phyloP scores from a whole-genome alignment of 2,329 filamentous ascomycete genomes.

The Sphaerulina vaccinii region DNA sequence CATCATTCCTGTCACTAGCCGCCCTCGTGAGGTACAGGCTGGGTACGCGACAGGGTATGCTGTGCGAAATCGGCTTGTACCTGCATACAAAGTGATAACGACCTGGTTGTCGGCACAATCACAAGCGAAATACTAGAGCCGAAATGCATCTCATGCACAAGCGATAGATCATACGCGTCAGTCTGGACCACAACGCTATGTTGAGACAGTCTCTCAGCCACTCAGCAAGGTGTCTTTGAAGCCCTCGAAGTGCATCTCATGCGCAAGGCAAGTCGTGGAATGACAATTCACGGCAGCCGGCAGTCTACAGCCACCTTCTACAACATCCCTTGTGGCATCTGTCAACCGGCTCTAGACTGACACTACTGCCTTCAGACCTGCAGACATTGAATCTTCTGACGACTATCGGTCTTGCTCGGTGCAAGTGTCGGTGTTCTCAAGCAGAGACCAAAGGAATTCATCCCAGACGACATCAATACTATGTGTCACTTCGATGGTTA shows the following conservation, averaged over 20 bases:
- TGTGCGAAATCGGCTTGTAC: constrained; percentile 9
- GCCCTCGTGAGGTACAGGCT: neutral
- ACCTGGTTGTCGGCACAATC: constrained; percentile 5
- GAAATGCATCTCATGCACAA: neutral
- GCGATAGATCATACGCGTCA: neutral
- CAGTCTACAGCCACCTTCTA: constrained; percentile 6
- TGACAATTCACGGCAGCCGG: constrained; percentile 12
- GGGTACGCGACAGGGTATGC: neutral
- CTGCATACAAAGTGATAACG: neutral
- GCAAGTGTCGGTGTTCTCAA: neutral
- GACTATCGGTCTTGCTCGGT: constrained; percentile 6
- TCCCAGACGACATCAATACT: neutral
- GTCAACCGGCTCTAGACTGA: constrained; percentile 13
- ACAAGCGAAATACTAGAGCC: neutral
- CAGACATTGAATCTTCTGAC: neutral
- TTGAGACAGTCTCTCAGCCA: neutral
- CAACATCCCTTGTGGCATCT: constrained; percentile 16
- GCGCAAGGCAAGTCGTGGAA: constrained; percentile 9
- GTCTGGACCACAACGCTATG: neutral
- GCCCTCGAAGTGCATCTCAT: neutral
- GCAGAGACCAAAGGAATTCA: neutral
- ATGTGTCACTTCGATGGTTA: neutral
- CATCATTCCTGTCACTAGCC: constrained; percentile 4
- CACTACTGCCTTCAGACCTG: neutral
- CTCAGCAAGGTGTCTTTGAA: neutral